Conservation (phyloP, 768 basidiomycete genomes). For the Collybiopsis confluens region DNA sequence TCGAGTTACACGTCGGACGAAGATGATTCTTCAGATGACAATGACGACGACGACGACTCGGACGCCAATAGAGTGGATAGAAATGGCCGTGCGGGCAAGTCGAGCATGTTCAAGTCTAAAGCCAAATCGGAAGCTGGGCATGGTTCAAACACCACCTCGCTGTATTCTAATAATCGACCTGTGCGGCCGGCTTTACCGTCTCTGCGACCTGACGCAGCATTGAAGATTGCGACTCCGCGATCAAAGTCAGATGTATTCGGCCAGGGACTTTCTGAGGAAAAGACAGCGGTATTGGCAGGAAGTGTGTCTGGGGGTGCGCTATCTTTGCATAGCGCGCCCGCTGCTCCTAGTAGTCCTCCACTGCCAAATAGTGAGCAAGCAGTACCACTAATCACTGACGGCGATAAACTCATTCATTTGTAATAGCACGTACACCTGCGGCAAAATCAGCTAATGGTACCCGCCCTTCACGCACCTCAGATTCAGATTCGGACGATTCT, state of each 20-base stretch:
- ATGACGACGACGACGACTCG: constrained; percentile 26
- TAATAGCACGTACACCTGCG: not conserved
- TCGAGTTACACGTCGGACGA: constrained; percentile 19
- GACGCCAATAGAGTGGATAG: constrained; percentile 11
- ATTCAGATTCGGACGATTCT: constrained; percentile 31
- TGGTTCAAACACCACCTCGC: constrained; percentile 16
- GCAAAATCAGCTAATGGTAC: not conserved
- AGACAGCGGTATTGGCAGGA: constrained; percentile 35
- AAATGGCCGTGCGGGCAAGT: constrained; percentile 25
- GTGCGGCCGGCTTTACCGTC: not conserved
- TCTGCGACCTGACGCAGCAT: not conserved
- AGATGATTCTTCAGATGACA: constrained; percentile 30
- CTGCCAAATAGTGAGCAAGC: too few species aligned
- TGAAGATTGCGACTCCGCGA: constrained; percentile 14
- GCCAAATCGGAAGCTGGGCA: constrained; percentile 26
- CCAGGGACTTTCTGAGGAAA: constrained; percentile 21
- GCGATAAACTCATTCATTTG: not conserved
- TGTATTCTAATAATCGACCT: not conserved
- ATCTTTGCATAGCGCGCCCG: constrained; percentile 38
- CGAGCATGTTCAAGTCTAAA: constrained; percentile 7
- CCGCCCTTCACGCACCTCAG: constrained; percentile 13
- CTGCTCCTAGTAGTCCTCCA: too few species aligned
- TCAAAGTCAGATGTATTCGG: constrained; percentile 31
- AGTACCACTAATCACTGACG: not conserved
- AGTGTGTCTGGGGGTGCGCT: constrained; percentile 59